These are phyloP conservation scores for Blastomyces percursus DNA, from an alignment of 2,329 filamentous ascomycete species.

Conservation along the genomic window DNA sequence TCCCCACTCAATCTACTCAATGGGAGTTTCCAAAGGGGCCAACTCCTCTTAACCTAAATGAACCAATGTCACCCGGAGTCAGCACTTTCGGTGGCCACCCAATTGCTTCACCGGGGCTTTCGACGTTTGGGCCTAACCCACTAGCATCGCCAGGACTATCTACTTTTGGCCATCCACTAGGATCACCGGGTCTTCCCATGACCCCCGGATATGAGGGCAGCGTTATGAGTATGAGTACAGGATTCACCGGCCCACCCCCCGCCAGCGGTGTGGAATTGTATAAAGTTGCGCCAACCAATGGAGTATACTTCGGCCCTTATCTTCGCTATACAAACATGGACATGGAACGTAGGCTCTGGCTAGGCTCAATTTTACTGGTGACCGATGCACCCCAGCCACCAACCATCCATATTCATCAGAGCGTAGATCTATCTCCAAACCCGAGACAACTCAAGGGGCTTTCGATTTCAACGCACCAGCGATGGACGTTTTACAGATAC, in stretches of 20 bases:
- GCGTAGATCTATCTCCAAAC: conserved; percentile 81
- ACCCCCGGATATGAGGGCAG: conserved; percentile 77
- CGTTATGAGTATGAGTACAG: conserved; percentile 73
- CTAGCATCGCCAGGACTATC: conserved; percentile 61
- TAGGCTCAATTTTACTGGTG: conserved; percentile 85
- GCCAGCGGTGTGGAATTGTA: conserved; percentile 86
- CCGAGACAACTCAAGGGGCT: conserved; percentile 74
- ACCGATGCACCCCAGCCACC: conserved; percentile 86
- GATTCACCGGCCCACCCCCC: conserved; percentile 80
- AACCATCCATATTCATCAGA: conserved; percentile 90
- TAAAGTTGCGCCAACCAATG: conserved; percentile 84
- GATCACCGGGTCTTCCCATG: conserved; percentile 71
- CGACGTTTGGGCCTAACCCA: conserved; percentile 44
- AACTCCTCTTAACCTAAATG: conserved; percentile 74
- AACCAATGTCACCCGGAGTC: conserved; percentile 71
- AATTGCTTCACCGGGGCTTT: conserved; percentile 22
- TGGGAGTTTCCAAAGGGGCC: conserved; percentile 98
- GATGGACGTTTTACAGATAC: conserved; percentile 95
- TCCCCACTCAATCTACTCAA: conserved; percentile 88
- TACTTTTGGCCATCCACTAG: conserved; percentile 51
- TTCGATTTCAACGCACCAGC: conserved; percentile 76
- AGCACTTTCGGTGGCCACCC: conserved; percentile 50
- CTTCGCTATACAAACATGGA: conserved; percentile 97
- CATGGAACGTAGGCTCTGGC: conserved; percentile 77
- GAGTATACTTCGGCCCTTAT: conserved; percentile 96